Conservation (phyloP, 2,329 filamentous ascomycete species). For the Fusarium torreyae region DNA sequence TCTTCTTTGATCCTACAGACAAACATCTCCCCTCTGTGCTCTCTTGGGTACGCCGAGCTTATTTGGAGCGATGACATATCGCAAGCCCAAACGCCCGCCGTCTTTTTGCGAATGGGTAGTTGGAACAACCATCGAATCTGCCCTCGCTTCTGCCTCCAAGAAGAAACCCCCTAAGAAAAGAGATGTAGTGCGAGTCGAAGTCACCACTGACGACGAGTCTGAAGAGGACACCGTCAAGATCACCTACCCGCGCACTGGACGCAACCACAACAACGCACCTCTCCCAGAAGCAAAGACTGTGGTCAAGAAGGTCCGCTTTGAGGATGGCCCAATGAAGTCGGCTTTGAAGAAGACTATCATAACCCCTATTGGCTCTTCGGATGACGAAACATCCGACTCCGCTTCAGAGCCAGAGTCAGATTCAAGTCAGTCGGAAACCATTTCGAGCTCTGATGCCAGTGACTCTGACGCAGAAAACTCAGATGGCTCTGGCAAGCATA, state of each 20-base stretch:
- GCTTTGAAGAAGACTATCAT: conserved; percentile 45
- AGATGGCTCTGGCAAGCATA: conserved; percentile 22
- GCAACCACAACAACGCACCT: background rate
- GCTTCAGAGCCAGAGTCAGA: conserved; percentile 40
- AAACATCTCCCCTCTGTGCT: conserved; percentile 3
- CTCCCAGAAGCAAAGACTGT: conserved; percentile 27
- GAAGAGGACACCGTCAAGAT: conserved; percentile 64
- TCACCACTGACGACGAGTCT: conserved; percentile 68
- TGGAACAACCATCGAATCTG: conserved; percentile 55
- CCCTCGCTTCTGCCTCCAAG: conserved; percentile 49
- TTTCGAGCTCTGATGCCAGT: conserved; percentile 31
- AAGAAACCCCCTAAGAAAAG: conserved; percentile 48
- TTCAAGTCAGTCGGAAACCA: conserved; percentile 43
- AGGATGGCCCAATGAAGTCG: conserved; percentile 49
- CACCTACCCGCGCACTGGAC: conserved; percentile 62
- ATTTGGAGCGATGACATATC: conserved; percentile 31
- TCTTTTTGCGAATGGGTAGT: conserved; percentile 61
- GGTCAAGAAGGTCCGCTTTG: conserved; percentile 63
- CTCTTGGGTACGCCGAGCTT: conserved; percentile 14
- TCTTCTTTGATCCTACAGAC: conserved; percentile 17
- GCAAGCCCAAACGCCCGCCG: conserved; percentile 41
- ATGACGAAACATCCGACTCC: conserved; percentile 42
- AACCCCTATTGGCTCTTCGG: conserved; percentile 37
- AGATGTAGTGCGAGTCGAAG: conserved; percentile 58
- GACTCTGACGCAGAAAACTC: conserved; percentile 41